phyloP scores from a whole-genome alignment of 2,329 filamentous ascomycete genomes.

The Aspergillus vadensis region DNA sequence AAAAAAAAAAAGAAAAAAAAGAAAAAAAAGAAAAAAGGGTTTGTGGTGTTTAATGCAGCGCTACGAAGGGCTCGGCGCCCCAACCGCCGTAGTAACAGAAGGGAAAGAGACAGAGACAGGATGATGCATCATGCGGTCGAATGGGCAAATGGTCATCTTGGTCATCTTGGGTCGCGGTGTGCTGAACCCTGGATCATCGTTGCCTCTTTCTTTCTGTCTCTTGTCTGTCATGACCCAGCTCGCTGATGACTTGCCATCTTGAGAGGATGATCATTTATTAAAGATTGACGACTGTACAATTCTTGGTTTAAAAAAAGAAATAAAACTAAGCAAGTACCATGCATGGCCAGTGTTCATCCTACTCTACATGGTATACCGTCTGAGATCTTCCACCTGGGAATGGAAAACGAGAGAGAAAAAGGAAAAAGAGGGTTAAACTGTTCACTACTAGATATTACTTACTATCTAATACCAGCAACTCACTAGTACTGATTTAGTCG shows the following conservation, averaged over 20 bases:
- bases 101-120: no score
- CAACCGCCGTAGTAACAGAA: neutral
- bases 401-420: neutral
- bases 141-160: neutral
- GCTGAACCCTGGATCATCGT: neutral
- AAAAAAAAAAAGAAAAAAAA: no score
- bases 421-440: no score
- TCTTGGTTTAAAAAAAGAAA: no score
- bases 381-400: neutral
- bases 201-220: neutral
- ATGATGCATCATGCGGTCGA: constrained; percentile 15
- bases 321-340: no score
- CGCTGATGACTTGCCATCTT: neutral
- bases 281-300: neutral
- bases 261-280: no score
- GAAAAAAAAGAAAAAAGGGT: no score
- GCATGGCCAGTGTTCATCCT: no score
- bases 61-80: constrained; percentile 11
- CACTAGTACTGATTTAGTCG: neutral
- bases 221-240: neutral
- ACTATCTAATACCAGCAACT: no score
- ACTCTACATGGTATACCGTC: no score
- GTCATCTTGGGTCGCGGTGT: neutral
- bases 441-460: no score
- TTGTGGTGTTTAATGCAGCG: neutral